phyloP scores from a whole-genome alignment of 495 filamentous ascomycete genomes.

The Cryomyces antarcticus region DNA sequence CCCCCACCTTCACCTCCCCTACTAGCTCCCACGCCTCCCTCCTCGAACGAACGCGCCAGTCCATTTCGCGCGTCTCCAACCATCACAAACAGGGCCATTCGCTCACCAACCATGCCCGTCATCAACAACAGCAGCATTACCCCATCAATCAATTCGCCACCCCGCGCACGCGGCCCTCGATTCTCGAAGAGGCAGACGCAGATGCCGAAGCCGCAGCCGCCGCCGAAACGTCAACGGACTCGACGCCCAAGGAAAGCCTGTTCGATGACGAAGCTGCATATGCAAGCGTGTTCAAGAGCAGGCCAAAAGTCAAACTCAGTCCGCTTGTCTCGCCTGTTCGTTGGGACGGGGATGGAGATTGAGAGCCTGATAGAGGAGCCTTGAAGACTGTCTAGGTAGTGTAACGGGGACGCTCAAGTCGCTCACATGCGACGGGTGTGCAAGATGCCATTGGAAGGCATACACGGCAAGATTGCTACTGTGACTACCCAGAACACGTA shows the following conservation, averaged over 20 bases:
- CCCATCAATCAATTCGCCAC: constrained; percentile 44
- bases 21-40: constrained; percentile 19
- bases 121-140: constrained; percentile 27
- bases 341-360: too few species aligned
- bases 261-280: constrained; percentile 55
- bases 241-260: constrained; percentile 36
- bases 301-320: constrained; percentile 60
- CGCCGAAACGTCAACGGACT: constrained; percentile 9
- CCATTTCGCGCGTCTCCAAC: constrained; percentile 42
- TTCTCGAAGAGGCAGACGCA: constrained; percentile 10
- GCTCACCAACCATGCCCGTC: constrained; percentile 13
- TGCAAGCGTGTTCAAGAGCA: constrained; percentile 66
- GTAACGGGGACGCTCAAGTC: too few species aligned
- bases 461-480: too few species aligned
- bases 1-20: background rate
- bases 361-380: too few species aligned
- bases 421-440: too few species aligned
- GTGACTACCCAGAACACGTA: too few species aligned
- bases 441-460: too few species aligned
- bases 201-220: constrained; percentile 14
- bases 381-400: too few species aligned
- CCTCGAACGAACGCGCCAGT: constrained; percentile 57
- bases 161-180: constrained; percentile 7
- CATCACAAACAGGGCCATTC: background rate
- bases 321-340: constrained; percentile 36